Evolutionary conservation across 257 asterid genomes (phyloP).

Genomic region (Penstemon davidsonii): DNA sequence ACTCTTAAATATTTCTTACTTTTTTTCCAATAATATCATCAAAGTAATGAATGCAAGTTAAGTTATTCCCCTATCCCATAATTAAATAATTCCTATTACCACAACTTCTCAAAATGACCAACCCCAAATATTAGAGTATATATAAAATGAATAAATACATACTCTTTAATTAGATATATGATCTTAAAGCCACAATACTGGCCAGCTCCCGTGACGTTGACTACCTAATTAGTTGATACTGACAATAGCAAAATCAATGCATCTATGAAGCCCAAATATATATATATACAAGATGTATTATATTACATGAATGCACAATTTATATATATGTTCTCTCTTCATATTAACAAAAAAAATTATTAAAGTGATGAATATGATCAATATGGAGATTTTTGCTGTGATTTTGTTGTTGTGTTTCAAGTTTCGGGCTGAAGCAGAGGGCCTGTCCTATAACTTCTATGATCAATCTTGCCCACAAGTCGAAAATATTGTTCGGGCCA

Average conservation of each 20-base stretch:
- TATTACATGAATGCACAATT: not conserved
- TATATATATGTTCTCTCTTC: too few relatives aligned
- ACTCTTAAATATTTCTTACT: too few relatives aligned
- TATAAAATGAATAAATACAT: not conserved
- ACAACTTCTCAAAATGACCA: not conserved
- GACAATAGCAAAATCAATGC: not conserved
- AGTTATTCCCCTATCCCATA: too few relatives aligned
- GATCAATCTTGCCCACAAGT: constrained; percentile 42
- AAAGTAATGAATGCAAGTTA: too few relatives aligned
- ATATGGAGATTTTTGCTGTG: constrained; percentile 1
- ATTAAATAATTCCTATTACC: too few relatives aligned
- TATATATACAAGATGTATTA: not conserved
- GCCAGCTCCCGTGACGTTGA: constrained; percentile 17
- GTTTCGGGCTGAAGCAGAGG: constrained; percentile 16
- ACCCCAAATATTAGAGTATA: not conserved
- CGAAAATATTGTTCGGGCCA: constrained; percentile 40
- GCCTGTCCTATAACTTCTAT: constrained; percentile 35
- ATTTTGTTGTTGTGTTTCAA: constrained; percentile 3
- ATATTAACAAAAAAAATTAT: too few relatives aligned
- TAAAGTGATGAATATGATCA: not conserved
- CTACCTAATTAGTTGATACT: not conserved
- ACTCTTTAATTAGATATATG: too few relatives aligned
- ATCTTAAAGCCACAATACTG: constrained; percentile 6
- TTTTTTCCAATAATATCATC: too few relatives aligned
- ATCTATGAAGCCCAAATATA: constrained; percentile 3